These are phyloP conservation scores for Yamadazyma spencermartinsiae DNA, from an alignment of 1,139 yeast species.

Conservation along the genomic window DNA sequence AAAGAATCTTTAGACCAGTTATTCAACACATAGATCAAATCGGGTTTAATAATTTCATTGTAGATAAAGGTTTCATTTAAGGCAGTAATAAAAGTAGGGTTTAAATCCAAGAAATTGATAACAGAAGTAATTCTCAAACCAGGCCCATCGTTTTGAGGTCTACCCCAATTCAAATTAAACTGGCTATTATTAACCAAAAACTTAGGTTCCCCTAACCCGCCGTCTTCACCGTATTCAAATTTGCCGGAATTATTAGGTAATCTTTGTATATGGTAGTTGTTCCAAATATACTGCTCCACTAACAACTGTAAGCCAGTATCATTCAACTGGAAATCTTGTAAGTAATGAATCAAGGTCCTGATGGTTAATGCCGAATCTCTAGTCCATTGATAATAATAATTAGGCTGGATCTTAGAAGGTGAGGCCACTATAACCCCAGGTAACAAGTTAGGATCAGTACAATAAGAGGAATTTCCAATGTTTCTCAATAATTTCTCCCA, in stretches of 20 bases:
- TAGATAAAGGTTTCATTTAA: slow-evolving; percentile 39
- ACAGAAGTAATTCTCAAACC: slow-evolving; percentile 74
- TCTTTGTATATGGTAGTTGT: slow-evolving; percentile 62
- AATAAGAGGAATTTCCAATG: slow-evolving; percentile 43
- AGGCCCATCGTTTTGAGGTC: slow-evolving; percentile 97
- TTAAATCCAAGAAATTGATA: slow-evolving; percentile 46
- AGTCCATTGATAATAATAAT: slow-evolving; percentile 88
- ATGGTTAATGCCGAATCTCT: slow-evolving; percentile 88
- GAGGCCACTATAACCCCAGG: slow-evolving; percentile 83
- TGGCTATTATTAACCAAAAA: slow-evolving; percentile 65
- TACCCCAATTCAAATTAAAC: slow-evolving; percentile 75
- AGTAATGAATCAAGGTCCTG: slow-evolving; percentile 57
- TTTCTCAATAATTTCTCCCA: slow-evolving; percentile 59
- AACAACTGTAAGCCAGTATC: slow-evolving; percentile 24
- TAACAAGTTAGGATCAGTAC: slow-evolving; percentile 30
- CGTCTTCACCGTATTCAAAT: slow-evolving; percentile 35
- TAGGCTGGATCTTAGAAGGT: slow-evolving; percentile 67
- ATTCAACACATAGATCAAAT: slow-evolving; percentile 61
- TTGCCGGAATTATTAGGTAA: slow-evolving; percentile 67
- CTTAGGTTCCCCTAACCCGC: slow-evolving; percentile 88
- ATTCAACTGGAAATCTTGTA: slow-evolving; percentile 25
- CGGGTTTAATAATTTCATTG: slow-evolving; percentile 61
- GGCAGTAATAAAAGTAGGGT: slow-evolving; percentile 10
- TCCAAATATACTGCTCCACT: slow-evolving; percentile 62
- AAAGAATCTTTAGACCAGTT: slow-evolving; percentile 70